Evolutionary conservation across 106 monocot species (phyloP), one percentile per base, ranked within the genome.

Genomic region (Dioscorea dumetorum): DNA sequence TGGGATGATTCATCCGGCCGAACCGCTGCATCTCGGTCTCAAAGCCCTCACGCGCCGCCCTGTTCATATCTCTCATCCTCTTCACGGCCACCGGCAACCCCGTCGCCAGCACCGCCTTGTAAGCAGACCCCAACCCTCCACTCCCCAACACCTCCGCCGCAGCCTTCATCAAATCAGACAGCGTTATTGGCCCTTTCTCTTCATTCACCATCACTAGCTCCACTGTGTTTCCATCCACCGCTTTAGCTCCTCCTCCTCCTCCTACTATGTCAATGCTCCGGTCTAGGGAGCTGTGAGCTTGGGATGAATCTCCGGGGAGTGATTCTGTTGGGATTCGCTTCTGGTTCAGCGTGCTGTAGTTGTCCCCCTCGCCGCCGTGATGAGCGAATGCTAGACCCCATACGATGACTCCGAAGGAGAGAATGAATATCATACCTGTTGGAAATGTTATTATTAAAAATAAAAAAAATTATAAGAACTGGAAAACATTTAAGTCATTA

Each of bases 141-240:
- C 71, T 88, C 12, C 88, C 91, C 61, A 95, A 51, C 83, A 91
- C 81, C 81, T 91, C 95, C 8, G 95, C 95, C 14, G 88, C 78
- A 22, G 95, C 90, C 73, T 86, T 95, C 95, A 95, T 88, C 74
- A 95, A 24, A 49, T 95, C 91, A 24, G 65, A 22, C 75, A 91
- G 3, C 23, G 74, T 83, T 58, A 95, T 81, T 31, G 22, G 33
- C 12, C 87, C 90, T 66, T 81, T 88, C 33, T 34, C 61, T 22
- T 83, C 76, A 32, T 79, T 82, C 72, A 91, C 76, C 62, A 82
- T 63, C 69, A 85, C 74, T 49, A 88, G 64, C 12, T 74, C 68
- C 2, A 35, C 67, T 6, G 53, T 60, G 2, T 9, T 48, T 4
- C 19, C 67, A 7, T 19, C 64, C 33, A 19, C 51, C 4, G 10